These are phyloP conservation scores for Talaromyces stipitatus DNA, from an alignment of 495 filamentous ascomycete species.

Conservation along the genomic window DNA sequence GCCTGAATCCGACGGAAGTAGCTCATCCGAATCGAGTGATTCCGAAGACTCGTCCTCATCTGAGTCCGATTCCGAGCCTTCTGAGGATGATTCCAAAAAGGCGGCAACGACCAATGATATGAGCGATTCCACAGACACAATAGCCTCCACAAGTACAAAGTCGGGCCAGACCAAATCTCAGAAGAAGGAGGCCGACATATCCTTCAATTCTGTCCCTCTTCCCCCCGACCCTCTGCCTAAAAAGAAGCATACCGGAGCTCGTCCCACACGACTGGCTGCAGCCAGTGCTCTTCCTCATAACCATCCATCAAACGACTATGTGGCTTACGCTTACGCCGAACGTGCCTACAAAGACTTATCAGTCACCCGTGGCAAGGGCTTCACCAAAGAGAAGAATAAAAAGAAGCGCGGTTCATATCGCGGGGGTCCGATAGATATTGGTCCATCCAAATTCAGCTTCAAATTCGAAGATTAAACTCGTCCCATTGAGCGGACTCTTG, in stretches of 20 bases:
- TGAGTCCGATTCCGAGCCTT: constrained; percentile 9
- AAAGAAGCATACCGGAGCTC: constrained; percentile 45
- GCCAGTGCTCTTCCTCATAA: constrained; percentile 37
- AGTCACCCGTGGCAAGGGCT: constrained; percentile 89
- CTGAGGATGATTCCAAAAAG: constrained; percentile 12
- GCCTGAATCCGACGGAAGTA: constrained; percentile 33
- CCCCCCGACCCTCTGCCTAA: constrained; percentile 33
- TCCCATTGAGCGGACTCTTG: neutral
- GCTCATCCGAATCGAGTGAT: constrained; percentile 12
- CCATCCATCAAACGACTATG: constrained; percentile 62
- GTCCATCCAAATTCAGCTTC: constrained; percentile 58
- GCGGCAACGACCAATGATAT: constrained; percentile 7
- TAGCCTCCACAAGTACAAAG: constrained; percentile 9
- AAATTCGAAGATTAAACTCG: constrained; percentile 73
- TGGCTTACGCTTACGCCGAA: constrained; percentile 79
- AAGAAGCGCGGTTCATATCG: constrained; percentile 77
- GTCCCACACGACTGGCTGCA: constrained; percentile 36
- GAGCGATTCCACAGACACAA: constrained; percentile 17
- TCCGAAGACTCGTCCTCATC: constrained; percentile 17
- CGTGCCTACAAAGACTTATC: constrained; percentile 79
- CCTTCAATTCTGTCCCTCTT: constrained; percentile 36
- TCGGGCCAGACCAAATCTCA: constrained; percentile 18
- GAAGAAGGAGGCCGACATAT: constrained; percentile 22
- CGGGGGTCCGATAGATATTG: constrained; percentile 74
- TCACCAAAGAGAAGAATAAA: constrained; percentile 99